These are phyloP conservation scores for Stromatinia cepivora DNA, from an alignment of 2,329 filamentous ascomycete species.

Conservation along the genomic window DNA sequence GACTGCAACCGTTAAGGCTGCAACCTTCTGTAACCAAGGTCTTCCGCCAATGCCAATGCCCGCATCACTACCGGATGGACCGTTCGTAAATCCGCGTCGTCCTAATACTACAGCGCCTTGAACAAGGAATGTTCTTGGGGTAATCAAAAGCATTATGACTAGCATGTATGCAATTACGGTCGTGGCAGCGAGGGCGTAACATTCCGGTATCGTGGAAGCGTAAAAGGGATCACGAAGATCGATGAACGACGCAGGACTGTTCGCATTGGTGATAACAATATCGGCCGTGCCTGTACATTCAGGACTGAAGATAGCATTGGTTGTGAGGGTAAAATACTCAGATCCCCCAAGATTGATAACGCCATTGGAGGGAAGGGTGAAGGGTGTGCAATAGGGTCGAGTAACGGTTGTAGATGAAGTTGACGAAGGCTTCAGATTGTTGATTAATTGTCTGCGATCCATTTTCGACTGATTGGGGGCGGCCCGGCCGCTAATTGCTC, in stretches of 20 bases:
- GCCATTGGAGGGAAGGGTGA: slow-evolving; percentile 60
- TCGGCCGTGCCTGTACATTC: slow-evolving; percentile 47
- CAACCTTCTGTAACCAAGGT: slow-evolving; percentile 89
- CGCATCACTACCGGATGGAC: slow-evolving; percentile 65
- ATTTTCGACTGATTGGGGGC: slow-evolving; percentile 31
- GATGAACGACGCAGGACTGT: slow-evolving; percentile 28
- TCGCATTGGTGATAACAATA: slow-evolving; percentile 33
- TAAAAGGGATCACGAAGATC: slow-evolving; percentile 87
- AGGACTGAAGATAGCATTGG: slow-evolving; percentile 52
- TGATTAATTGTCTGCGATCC: slow-evolving; percentile 39
- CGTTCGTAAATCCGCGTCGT: slow-evolving; percentile 79
- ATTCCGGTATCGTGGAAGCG: slow-evolving; percentile 87
- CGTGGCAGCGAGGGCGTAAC: slow-evolving; percentile 87
- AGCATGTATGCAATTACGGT: slow-evolving; percentile 86
- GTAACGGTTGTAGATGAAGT: slow-evolving; percentile 41
- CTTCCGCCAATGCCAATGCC: slow-evolving; percentile 85
- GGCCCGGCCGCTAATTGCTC: slow-evolving; percentile 35
- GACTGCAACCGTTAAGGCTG: slow-evolving; percentile 71
- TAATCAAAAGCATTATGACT: slow-evolving; percentile 86
- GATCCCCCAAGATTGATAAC: slow-evolving; percentile 46
- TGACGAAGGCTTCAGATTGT: slow-evolving; percentile 29
- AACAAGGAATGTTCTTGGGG: slow-evolving; percentile 87
- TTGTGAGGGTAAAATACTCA: slow-evolving; percentile 45
- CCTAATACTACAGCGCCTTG: slow-evolving; percentile 81
- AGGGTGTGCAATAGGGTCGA: slow-evolving; percentile 58